Evolutionary conservation across 352 stramenopile genomes (phyloP), one percentile per base, ranked within the genome.

Genomic region (Phytophthora citrophthora): DNA sequence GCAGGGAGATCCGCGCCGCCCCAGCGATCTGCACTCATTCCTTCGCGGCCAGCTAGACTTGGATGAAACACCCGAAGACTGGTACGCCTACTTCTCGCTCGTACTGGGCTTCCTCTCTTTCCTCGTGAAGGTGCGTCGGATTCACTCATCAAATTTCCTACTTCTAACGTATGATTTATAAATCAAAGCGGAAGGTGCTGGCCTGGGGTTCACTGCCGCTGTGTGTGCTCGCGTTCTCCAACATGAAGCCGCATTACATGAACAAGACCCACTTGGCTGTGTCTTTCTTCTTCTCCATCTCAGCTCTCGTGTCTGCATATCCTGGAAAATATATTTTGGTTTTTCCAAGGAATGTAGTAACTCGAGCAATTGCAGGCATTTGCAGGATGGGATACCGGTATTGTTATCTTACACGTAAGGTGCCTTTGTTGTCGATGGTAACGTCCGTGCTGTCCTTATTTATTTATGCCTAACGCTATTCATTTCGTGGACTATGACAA

Each of bases 201-300:
- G 84, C 82, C 47, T 93, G 79, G 78, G 68, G 67, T 26, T 87
- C 82, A 38, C 76, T 93, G 66, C 66, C 90, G 41, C 65, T 90
- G 53, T 90, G 82, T 52, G 61, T 76, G 24, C 74, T 77, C 18
- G 86, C 82, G 52, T 93, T 90, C 46, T 72, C 65, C 50, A 90
- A 87, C 67, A 79, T 87, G 57, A 79, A 80, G 67, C 74, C 48
- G 50, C 61, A 76, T 29, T 71, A 89, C 24, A 77, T 71, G 71
- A 84, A 91, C 61, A 70, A 81, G 61, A 80, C 76, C 45, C 73
- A 89, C 57, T 65, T 90, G 36, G 83, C 79, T 62, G 86, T 89
- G 75, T 83, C 82, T 44, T 90, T 93, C 72, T 91, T 90, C 73
- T 89, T 88, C 64, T 76, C 84, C 49, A 78, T 74, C 13, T 90